phyloP scores from a whole-genome alignment of 2,329 filamentous ascomycete species.

The Trichoderma koningiopsis region DNA sequence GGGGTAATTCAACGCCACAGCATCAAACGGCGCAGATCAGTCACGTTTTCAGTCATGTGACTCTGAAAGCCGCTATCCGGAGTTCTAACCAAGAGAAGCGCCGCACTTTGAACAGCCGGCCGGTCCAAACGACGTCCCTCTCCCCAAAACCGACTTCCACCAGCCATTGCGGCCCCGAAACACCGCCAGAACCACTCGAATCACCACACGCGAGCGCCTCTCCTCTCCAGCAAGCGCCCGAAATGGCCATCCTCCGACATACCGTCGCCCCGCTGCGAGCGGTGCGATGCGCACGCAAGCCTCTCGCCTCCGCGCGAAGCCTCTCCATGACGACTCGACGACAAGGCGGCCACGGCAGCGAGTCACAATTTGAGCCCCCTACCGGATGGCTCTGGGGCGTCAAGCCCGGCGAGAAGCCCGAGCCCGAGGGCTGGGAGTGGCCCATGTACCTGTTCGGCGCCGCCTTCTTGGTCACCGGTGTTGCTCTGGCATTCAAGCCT shows the following conservation, averaged over 20 bases:
- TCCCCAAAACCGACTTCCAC: constrained; percentile 1
- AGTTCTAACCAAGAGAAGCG: constrained; percentile 14
- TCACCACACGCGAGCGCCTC: constrained; percentile 21
- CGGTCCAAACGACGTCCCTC: not conserved
- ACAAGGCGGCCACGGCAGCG: constrained; percentile 52
- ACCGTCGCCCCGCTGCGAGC: constrained; percentile 42
- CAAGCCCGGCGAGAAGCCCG: constrained; percentile 91
- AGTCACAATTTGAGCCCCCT: constrained; percentile 84
- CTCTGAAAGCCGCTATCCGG: constrained; percentile 20
- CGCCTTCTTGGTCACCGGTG: constrained; percentile 69
- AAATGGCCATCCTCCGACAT: constrained; percentile 43
- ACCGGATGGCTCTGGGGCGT: constrained; percentile 91
- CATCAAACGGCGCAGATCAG: not conserved
- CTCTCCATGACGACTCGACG: constrained; percentile 51
- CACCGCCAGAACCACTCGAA: constrained; percentile 31
- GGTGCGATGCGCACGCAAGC: constrained; percentile 43
- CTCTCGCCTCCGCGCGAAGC: constrained; percentile 37
- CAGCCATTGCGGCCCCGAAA: constrained; percentile 37
- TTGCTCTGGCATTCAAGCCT: constrained; percentile 94
- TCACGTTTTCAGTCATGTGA: constrained; percentile 21
- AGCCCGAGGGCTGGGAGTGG: constrained; percentile 96
- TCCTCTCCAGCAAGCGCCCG: constrained; percentile 27
- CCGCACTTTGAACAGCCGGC: constrained; percentile 23
- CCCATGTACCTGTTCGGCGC: constrained; percentile 84
- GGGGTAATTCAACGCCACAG: not conserved